Evolutionary conservation across 306 rosid genomes (phyloP), one percentile per base, ranked within the genome.

Genomic region (Cucumis hystrix): DNA sequence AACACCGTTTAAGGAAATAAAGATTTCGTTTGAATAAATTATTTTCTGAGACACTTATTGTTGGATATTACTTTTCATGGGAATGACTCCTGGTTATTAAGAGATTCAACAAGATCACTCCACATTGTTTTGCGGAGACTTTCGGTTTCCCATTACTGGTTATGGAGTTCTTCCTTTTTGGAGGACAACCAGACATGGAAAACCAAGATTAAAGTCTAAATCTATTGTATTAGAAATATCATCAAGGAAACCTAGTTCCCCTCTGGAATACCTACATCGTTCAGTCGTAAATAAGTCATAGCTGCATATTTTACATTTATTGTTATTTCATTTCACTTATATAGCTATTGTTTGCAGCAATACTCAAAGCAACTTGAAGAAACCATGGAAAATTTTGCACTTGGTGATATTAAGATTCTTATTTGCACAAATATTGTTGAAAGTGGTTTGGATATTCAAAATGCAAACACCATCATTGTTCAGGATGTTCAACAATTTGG

Each of bases 401-500:
- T 71, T 39, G 98, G 98, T 28, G 90, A 90, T 82, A 88, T 88
- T 85, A 90, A 87, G 79, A 87, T 95, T 82, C 97, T 92, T 77
- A 83, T 89, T 78, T 87, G 96, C 86, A 95, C 96, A 49, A 95
- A 88, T 77, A 92, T 95, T 79, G 97, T 95, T 72, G 98, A 95
- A 87, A 95, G 98, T 77, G 98, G 98, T 81, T 97, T 92, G 80
- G 98, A 95, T 80, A 95, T 95, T 87, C 97, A 92, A 88, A 95
- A 95, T 85, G 97, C 98, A 61, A 95, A 95, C 83, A 92, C 98
- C 86, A 95, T 95, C 84, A 88, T 92, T 81, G 80, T 95, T 86
- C 97, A 92, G 88, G 98, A 95, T 82, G 92, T 95, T 85, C 98
- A 95, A 84, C 97, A 89, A 51, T 95, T 95, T 83, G 98, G 98